Evolutionary conservation across 1,139 yeast species (phyloP).

Genomic region (Yamadazyma triangularis): DNA sequence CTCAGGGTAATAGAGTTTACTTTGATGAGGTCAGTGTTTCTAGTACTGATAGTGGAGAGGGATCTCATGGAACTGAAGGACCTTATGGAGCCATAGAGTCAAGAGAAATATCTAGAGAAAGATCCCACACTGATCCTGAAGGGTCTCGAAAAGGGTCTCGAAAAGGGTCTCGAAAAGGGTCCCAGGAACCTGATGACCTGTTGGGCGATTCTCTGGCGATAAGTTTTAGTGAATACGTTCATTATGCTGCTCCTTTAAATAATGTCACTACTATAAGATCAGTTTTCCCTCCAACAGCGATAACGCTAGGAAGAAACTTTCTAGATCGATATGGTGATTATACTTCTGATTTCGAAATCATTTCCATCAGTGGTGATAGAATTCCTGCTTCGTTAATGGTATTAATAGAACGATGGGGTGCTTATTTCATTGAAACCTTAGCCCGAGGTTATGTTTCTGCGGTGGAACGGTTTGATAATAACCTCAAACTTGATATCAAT

Average conservation of each 20-base stretch:
- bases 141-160: constrained; percentile 10
- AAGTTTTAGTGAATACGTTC: constrained; percentile 66
- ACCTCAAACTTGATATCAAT: constrained; percentile 24
- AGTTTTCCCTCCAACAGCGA: constrained; percentile 71
- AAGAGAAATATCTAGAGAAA: background rate
- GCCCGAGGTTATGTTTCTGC: constrained; percentile 63
- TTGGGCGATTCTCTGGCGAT: no score
- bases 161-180: constrained; percentile 10
- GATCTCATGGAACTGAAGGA: constrained; percentile 4
- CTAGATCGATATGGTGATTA: constrained; percentile 62
- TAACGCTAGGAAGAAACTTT: constrained; percentile 71
- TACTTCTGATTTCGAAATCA: constrained; percentile 66
- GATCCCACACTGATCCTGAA: constrained; percentile 8
- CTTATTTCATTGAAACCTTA: constrained; percentile 56
- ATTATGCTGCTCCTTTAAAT: constrained; percentile 67
- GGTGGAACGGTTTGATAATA: constrained; percentile 42
- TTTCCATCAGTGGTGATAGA: constrained; percentile 62
- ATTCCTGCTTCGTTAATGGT: constrained; percentile 57
- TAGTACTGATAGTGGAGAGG: constrained; percentile 10
- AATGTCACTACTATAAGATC: constrained; percentile 63
- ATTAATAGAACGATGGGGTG: constrained; percentile 71
- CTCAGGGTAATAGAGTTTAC: constrained; percentile 16
- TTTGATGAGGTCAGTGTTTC: constrained; percentile 11
- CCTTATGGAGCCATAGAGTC: no score
- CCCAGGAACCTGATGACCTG: constrained; percentile 15